These are phyloP conservation scores for Morella rubra DNA, from an alignment of 306 rosid species.

Conservation along the genomic window DNA sequence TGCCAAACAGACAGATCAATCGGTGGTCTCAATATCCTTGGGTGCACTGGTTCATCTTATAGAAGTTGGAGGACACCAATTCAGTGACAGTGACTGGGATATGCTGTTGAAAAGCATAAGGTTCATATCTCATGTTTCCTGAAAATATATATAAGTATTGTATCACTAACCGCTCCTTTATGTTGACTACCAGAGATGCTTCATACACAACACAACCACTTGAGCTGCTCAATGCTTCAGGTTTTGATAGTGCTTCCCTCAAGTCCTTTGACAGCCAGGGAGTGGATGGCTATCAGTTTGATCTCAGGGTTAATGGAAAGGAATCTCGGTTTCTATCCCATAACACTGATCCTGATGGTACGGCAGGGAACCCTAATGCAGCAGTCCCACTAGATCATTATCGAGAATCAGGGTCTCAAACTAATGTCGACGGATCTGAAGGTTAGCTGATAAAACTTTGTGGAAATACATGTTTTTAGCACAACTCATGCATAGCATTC, in stretches of 20 bases:
- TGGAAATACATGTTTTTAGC: conserved; percentile 19
- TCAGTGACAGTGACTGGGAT: conserved; percentile 92
- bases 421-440: conserved; percentile 66
- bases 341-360: conserved; percentile 43
- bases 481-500: conserved; percentile 23
- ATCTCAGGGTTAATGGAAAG: conserved; percentile 43
- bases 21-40: conserved; percentile 94
- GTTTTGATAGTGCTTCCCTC: conserved; percentile 48
- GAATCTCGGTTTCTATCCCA: conserved; percentile 44
- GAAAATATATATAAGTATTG: conserved; percentile 21
- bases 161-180: conserved; percentile 24
- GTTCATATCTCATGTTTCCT: conserved; percentile 37
- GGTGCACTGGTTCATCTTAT: conserved; percentile 96
- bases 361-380: conserved; percentile 30
- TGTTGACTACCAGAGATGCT: conserved; percentile 70
- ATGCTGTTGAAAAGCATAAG: conserved; percentile 90
- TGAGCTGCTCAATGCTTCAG: conserved; percentile 82
- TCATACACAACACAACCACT: conserved; percentile 94
- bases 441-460: conserved; percentile 46
- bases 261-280: conserved; percentile 39
- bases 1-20: conserved; percentile 95
- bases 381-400: conserved; percentile 3
- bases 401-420: conserved; percentile 46
- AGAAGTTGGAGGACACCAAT: conserved; percentile 99
- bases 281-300: conserved; percentile 45